Evolutionary conservation across 371 early-diverging fungal species (phyloP), one percentile per base, ranked within the genome.

Genomic region (Mortierella sp.): DNA sequence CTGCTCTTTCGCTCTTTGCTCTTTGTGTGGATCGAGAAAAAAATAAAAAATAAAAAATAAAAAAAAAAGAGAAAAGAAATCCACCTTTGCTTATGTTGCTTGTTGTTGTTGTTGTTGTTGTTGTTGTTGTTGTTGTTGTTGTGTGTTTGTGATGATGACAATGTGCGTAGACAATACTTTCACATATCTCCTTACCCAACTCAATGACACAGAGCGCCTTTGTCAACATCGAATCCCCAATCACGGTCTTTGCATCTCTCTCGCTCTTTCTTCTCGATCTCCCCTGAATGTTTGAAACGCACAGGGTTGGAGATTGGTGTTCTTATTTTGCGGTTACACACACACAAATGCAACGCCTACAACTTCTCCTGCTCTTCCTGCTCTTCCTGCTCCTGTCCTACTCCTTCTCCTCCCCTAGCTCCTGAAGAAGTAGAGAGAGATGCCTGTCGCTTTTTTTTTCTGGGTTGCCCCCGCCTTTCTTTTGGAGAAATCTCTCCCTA

Each of bases 221-320:
- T 43, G 43, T 43, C 43, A 43, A 47, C 48, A 47, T 47, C 43
- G 13, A 8, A 41, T 41, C 43, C 13, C 11, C 19, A 47, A 16
- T 19, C 43, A 13, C 13, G 43, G 43, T 47, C 47, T 41, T 32
- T n/a, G 13, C 67, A 24, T 28, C 8, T 33, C 36, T 28, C 24
- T 32, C 45, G 57, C 52, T n/a, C 58, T 21, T 33, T 22, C 38
- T 64, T 57, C 45, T 55, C 28, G 47, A 16, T 60, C 32, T 50
- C 67, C 59, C 67, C 65, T 72, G 53, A 65, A 65, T 38, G 47
- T 62, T 69, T 70, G 38, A 63, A 50, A 70, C 71, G 57, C 65
- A 63, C 61, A 63, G 19, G 16, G 28, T 28, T 45, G 33, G 43
- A 41, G 43, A 32, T 6, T 21, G 28, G 55, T 21, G 21, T n/a